Conservation (phyloP, 768 basidiomycete species). For the Boletus rufocinnamomeus region DNA sequence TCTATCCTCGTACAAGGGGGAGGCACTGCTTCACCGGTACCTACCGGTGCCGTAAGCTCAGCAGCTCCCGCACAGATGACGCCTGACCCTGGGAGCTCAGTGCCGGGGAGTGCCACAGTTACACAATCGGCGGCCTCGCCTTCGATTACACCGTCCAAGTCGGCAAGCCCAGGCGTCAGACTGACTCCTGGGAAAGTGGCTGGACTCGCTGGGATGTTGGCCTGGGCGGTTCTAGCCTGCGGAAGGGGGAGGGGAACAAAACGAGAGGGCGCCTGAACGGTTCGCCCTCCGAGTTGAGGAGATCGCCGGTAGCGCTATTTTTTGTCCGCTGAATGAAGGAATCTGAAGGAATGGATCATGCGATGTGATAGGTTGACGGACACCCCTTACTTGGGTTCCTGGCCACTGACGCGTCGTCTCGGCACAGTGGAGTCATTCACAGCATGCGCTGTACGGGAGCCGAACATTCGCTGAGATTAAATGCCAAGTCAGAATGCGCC, state of each 20-base stretch:
- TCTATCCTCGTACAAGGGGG: constrained; percentile 17
- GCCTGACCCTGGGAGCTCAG: constrained; percentile 5
- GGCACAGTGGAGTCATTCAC: constrained; percentile 9
- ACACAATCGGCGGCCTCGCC: not conserved
- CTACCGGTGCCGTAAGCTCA: not conserved
- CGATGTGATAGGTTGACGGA: too few relatives aligned
- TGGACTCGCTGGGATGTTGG: constrained; percentile 3
- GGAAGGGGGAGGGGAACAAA: not conserved
- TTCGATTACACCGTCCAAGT: not conserved
- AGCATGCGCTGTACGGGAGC: constrained; percentile 13
- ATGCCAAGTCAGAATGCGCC: constrained; percentile 17
- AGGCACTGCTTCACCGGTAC: not conserved
- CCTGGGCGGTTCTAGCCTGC: constrained; percentile 3
- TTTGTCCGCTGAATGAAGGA: not conserved
- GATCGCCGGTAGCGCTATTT: not conserved
- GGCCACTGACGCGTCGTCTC: constrained; percentile 15
- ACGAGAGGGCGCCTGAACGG: constrained; percentile 7
- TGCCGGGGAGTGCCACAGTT: not conserved
- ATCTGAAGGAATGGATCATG: too few relatives aligned
- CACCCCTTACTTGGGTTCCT: constrained; percentile 21
- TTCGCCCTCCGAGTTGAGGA: constrained; percentile 2
- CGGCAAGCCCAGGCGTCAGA: too few relatives aligned
- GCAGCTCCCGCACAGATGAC: not conserved
- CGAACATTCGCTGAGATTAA: constrained; percentile 22
- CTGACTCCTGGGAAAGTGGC: not conserved